Conservation (phyloP, 495 filamentous ascomycete genomes). For the Tuber indicum region DNA sequence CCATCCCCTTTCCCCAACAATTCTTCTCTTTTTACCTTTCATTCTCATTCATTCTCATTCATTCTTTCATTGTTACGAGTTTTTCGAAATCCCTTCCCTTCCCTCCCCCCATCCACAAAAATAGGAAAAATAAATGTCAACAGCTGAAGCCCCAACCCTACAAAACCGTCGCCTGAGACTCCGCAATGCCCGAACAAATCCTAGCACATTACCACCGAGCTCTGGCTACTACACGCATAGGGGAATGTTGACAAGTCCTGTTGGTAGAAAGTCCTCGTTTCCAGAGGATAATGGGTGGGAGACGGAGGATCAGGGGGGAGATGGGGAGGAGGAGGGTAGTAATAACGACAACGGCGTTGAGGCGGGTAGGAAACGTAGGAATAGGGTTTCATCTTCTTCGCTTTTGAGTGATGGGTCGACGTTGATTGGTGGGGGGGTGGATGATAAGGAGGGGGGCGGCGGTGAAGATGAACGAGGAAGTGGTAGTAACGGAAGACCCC, state of each 20-base stretch:
- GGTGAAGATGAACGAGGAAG: not conserved
- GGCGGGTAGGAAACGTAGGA: conserved; percentile 8
- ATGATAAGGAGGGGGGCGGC: not conserved
- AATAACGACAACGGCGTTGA: not conserved
- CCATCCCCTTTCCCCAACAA: not conserved
- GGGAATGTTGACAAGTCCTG: not conserved
- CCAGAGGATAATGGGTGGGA: conserved; percentile 29
- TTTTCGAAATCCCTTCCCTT: not conserved
- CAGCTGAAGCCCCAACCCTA: conserved; percentile 22
- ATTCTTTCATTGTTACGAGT: not conserved
- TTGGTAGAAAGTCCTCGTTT: not conserved
- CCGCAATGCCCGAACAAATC: conserved; percentile 35
- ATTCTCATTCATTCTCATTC: not conserved
- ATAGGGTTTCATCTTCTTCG: conserved; percentile 7
- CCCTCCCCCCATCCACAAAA: not conserved
- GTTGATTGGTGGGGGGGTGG: not conserved
- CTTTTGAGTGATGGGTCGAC: conserved; percentile 14
- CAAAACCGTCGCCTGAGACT: conserved; percentile 38
- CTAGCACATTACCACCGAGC: conserved; percentile 26
- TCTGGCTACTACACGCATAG: not conserved
- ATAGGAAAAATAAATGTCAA: conserved; percentile 3
- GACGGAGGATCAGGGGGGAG: conserved; percentile 19
- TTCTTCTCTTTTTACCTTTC: not conserved
- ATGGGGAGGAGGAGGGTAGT: not conserved
- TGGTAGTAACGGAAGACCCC: not conserved